Conservation (phyloP, 192 early-diverging fungal species). For the Rhizophlyctis rosea region DNA sequence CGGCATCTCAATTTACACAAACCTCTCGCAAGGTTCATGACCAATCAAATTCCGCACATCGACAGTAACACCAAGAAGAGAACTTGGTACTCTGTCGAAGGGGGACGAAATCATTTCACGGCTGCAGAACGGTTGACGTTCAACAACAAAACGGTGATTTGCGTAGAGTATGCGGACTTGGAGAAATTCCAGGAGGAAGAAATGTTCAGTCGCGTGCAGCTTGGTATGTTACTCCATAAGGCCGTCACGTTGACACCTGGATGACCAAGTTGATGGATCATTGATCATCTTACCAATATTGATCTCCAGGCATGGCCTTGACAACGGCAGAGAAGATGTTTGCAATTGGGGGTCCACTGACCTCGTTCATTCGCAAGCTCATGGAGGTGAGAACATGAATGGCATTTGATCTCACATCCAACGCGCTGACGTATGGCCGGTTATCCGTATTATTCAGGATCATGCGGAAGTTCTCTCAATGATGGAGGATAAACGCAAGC, state of each 20-base stretch:
- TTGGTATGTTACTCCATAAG: background rate
- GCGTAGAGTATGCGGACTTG: slow-evolving; percentile 19
- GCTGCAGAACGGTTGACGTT: slow-evolving; percentile 8
- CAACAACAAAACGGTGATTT: slow-evolving; percentile 10
- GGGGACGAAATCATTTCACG: background rate
- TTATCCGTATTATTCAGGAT: background rate
- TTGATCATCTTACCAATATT: no score
- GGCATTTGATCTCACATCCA: background rate
- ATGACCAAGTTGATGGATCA: no score
- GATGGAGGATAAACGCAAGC: slow-evolving; percentile 11
- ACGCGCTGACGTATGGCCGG: background rate
- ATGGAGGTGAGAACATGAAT: slow-evolving; percentile 1
- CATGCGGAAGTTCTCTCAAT: background rate
- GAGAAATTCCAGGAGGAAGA: slow-evolving; percentile 16
- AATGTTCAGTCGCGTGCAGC: slow-evolving; percentile 23
- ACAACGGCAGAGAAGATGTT: slow-evolving; percentile 19
- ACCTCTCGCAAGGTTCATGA: slow-evolving; percentile 11
- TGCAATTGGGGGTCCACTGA: slow-evolving; percentile 6
- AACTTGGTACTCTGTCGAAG: slow-evolving; percentile 10
- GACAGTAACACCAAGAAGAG: slow-evolving; percentile 9
- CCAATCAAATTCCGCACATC: slow-evolving; percentile 19
- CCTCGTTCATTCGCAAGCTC: slow-evolving; percentile 3
- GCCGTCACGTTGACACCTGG: background rate
- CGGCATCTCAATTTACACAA: no score
- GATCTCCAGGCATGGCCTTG: slow-evolving; percentile 11